These are phyloP conservation scores for Aspergillus nidulans DNA, from an alignment of 495 filamentous ascomycete species.

Conservation along the genomic window DNA sequence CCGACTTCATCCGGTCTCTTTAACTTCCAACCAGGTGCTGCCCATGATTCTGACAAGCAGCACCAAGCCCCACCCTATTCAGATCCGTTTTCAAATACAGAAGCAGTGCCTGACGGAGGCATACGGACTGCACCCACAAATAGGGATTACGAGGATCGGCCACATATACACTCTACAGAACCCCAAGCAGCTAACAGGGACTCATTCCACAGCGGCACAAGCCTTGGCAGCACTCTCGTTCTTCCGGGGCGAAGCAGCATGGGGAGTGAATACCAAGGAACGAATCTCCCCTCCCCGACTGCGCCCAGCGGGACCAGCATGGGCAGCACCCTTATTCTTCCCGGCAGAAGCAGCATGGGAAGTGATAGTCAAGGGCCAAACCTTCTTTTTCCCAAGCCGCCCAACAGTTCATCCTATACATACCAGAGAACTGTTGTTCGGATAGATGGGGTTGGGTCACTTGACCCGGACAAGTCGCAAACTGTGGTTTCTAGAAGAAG, in stretches of 20 bases:
- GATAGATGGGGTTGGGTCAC: neutral
- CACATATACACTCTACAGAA: neutral
- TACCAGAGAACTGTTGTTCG: neutral
- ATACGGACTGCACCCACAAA: neutral
- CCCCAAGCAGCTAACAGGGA: neutral
- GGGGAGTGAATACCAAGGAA: constrained; percentile 15
- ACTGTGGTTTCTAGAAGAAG: neutral
- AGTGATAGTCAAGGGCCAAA: neutral
- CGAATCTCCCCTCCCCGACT: constrained; percentile 10
- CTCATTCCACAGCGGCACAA: constrained; percentile 23
- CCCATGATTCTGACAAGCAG: neutral
- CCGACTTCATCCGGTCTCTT: constrained; percentile 5
- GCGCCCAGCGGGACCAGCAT: neutral
- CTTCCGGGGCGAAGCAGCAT: constrained; percentile 22
- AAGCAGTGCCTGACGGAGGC: neutral
- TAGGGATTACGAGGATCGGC: neutral
- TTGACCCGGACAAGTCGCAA: neutral
- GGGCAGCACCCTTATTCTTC: neutral
- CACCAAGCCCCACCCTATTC: neutral
- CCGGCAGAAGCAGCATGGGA: constrained; percentile 1
- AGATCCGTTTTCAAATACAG: constrained; percentile 18
- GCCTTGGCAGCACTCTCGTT: constrained; percentile 21
- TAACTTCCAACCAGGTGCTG: neutral
- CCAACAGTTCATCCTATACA: neutral
- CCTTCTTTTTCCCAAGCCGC: neutral